Evolutionary conservation across 2,329 filamentous ascomycete genomes (phyloP), one percentile per base, ranked within the genome.

Genomic region (Emmonsiellopsis sp.): DNA sequence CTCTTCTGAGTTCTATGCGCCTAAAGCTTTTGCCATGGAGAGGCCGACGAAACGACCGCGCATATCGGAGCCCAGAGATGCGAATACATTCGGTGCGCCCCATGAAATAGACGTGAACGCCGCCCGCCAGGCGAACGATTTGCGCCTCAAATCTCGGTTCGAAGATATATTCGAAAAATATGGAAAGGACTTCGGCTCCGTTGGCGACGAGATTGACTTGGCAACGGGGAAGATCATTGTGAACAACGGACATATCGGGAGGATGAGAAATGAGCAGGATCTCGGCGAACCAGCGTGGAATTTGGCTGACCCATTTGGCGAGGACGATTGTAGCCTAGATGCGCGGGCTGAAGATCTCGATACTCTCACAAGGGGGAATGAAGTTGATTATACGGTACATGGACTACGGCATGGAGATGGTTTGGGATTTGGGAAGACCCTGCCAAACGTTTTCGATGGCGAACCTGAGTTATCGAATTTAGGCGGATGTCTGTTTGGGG

Each of bases 121-220:
- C 56, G 82, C 80, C 47, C 80, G 86, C 58, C 78, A 81, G 49
- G 77, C 78, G 52, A 87, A 89, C 54, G 84, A 88, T 57, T 74
- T 77, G 57, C 83, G 83, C 55, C 79, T 95, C 42, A 92, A 93
- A 67, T 84, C 83, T n/a, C 83, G 83, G 5, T 93, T 95, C 66
- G 90, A 95, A 65, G 76, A 81, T 53, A 95, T 97, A 53, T 95
- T 95, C 65, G 81, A 86, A 56, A 96, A 95, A 68, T 96, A 95
- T 67, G 84, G 79, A 51, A 84, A 78, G 58, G 87, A 96, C 66
- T 95, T 95, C 63, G 83, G 83, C 2, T 86, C 84, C 4, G 78
- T 92, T 49, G 90, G 86, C 52, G 92, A 97, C 68, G 90, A 95
- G 71, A 90, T 97, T 62, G 88, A 97, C 68, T 75, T 95, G 53